phyloP scores from a whole-genome alignment of 495 filamentous ascomycete species.

The Daldinia grandis region DNA sequence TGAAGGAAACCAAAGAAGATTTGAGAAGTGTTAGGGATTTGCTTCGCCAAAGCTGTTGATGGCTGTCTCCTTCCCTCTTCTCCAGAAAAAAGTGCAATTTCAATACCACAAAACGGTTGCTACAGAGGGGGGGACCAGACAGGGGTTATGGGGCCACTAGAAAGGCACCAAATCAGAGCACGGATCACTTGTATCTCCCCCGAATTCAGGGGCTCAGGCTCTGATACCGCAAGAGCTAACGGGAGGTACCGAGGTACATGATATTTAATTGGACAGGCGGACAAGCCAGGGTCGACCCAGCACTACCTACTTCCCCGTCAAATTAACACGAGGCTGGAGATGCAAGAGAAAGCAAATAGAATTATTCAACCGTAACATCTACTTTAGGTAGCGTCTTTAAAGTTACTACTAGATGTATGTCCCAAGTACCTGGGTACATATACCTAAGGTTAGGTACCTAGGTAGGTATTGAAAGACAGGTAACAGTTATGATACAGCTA shows the following conservation, averaged over 20 bases:
- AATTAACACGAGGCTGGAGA: slow-evolving; percentile 44
- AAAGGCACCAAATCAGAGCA: slow-evolving; percentile 41
- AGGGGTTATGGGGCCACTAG: slow-evolving; percentile 37
- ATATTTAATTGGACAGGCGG: slow-evolving; percentile 39
- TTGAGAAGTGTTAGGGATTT: slow-evolving; percentile 36
- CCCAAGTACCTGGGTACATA: background rate
- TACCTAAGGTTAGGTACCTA: too few relatives aligned
- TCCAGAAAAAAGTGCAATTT: slow-evolving; percentile 41
- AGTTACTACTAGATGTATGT: too few relatives aligned
- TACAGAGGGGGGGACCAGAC: slow-evolving; percentile 29
- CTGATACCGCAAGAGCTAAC: background rate
- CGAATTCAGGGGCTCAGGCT: slow-evolving; percentile 37
- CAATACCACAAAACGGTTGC: slow-evolving; percentile 38
- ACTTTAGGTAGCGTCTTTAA: background rate
- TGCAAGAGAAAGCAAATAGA: slow-evolving; percentile 14
- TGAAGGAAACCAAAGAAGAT: slow-evolving; percentile 36
- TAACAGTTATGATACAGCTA: slow-evolving; percentile 13
- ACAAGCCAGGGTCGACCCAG: slow-evolving; percentile 29
- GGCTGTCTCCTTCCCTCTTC: slow-evolving; percentile 22
- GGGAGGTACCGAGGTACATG: slow-evolving; percentile 12
- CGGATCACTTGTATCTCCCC: slow-evolving; percentile 31
- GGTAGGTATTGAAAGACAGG: background rate
- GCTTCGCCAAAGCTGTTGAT: slow-evolving; percentile 34
- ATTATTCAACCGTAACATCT: slow-evolving; percentile 21
- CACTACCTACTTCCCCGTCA: slow-evolving; percentile 22